Evolutionary conservation across 345 rosid species (phyloP), one percentile per base, ranked within the genome.

Genomic region (Gossypium thurberi): DNA sequence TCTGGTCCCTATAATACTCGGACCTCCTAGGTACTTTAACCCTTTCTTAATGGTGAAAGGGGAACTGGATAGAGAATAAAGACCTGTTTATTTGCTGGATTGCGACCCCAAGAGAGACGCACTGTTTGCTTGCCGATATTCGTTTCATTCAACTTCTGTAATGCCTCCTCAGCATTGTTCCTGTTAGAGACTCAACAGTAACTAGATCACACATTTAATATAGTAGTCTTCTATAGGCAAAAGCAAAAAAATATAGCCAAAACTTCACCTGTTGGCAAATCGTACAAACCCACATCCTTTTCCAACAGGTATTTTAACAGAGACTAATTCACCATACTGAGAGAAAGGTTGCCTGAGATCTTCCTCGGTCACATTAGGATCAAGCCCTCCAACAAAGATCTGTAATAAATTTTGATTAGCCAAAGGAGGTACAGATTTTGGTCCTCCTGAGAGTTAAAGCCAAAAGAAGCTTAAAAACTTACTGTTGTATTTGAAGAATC

Each of bases 371-470:
- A 91, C 97, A 81, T 79, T 83, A 55, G 96, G 87, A 82, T 92
- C 98, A 75, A 95, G 97, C 65, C 97, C 97, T 74, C 98, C 99
- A 67, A 95, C 98, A 85, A 95, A 95, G 81, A 95, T 92, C 99
- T 95, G 84, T 62, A 79, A 71, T 44, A 68, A 76, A 60, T 76
- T 79, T 42, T 48, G 70, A 74, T 82, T 40, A 79, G 76, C 55
- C 28, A 78, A 77, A 12, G 40, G 55, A 58, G 33, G 33, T 25
- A 61, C 70, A 60, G 15, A 46, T 46, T n/a, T 18, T 25, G 58
- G 11, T 50, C 42, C 48, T 62, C 76, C 71, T 57, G 64, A 55
- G 60, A 76, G 60, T 62, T 23, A 72, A 57, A 57, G 33, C 14
- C 37, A 13, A 23, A 57, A 3, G 60, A 13, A 71, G 23, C 28